A percentile compares a stretch with the other conserved stretches of the same genome.
phyloP scores from a whole-genome alignment of 2,329 filamentous ascomycete species.

The Cladosporium sp. region DNA sequence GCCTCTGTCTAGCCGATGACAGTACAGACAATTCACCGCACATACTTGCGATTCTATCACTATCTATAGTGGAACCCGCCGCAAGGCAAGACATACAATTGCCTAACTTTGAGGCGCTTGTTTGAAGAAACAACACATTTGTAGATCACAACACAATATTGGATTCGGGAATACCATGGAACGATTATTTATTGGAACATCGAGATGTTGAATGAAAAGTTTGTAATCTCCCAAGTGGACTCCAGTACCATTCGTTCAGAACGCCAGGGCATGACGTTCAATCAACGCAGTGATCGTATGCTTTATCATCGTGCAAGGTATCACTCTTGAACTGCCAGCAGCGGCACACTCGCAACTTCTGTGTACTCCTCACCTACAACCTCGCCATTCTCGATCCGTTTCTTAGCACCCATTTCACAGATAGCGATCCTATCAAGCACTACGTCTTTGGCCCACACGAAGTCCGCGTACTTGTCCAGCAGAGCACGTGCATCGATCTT shows the following conservation, averaged over 20 bases:
- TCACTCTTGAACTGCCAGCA: slow-evolving; percentile 12
- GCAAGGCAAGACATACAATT: not conserved
- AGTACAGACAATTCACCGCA: not conserved
- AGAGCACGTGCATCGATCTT: slow-evolving; percentile 44
- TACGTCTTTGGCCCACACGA: slow-evolving; percentile 70
- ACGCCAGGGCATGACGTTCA: not conserved
- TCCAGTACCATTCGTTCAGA: not conserved
- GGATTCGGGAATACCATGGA: slow-evolving; percentile 7
- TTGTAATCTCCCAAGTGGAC: slow-evolving; percentile 5
- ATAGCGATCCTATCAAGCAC: slow-evolving; percentile 71
- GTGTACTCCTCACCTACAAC: slow-evolving; percentile 55
- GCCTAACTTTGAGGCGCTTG: not conserved
- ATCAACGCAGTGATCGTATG: not conserved
- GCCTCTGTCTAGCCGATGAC: not conserved
- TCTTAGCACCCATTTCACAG: slow-evolving; percentile 85
- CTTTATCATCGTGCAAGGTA: not conserved
- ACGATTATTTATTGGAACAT: slow-evolving; percentile 8
- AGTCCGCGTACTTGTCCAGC: slow-evolving; percentile 60
- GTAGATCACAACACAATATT: slow-evolving; percentile 9
- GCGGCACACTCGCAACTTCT: slow-evolving; percentile 42
- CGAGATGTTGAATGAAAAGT: slow-evolving; percentile 11
- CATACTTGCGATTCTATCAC: not conserved
- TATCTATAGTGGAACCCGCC: not conserved
- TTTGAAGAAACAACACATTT: not conserved
- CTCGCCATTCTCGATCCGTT: slow-evolving; percentile 51